Evolutionary conservation across 345 rosid species (phyloP).

Genomic region (Eucalyptus pauciflora): DNA sequence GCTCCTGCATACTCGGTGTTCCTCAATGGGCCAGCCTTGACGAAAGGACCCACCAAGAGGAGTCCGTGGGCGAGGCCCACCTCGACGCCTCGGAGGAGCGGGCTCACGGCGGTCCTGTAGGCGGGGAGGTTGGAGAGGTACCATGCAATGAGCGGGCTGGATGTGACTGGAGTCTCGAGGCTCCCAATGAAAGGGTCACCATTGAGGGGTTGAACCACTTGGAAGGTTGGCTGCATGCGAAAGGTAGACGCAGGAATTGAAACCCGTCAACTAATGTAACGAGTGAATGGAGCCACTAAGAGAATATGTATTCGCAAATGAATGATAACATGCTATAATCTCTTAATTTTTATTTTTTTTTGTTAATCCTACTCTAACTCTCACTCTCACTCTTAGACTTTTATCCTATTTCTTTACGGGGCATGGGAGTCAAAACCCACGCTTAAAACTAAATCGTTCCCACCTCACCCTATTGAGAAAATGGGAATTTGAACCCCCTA

Average conservation of each 20-base stretch:
- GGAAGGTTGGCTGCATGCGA: constrained; percentile 69
- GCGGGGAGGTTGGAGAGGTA: constrained; percentile 95
- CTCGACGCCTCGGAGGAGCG: constrained; percentile 84
- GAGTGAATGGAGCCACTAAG: neutral
- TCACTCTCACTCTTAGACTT: no score
- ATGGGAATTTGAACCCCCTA: accelerated
- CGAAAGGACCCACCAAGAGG: constrained; percentile 87
- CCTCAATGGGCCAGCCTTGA: constrained; percentile 81
- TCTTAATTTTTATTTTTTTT: accelerated
- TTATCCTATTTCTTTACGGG: accelerated
- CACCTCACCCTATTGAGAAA: accelerated
- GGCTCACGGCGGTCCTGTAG: constrained; percentile 87
- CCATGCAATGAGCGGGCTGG: constrained; percentile 92
- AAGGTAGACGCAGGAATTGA: neutral
- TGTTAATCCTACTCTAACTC: no score
- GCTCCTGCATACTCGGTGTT: constrained; percentile 66
- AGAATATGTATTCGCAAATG: neutral
- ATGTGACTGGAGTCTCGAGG: constrained; percentile 88
- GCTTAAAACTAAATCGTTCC: accelerated
- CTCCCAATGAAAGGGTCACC: constrained; percentile 98
- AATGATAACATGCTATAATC: neutral
- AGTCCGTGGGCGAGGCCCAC: constrained; percentile 85
- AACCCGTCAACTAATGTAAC: neutral
- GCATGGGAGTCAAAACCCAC: accelerated
- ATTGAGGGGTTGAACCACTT: constrained; percentile 91